These are phyloP conservation scores for Aspergillus proliferans DNA, from an alignment of 2,329 filamentous ascomycete species.

Conservation along the genomic window DNA sequence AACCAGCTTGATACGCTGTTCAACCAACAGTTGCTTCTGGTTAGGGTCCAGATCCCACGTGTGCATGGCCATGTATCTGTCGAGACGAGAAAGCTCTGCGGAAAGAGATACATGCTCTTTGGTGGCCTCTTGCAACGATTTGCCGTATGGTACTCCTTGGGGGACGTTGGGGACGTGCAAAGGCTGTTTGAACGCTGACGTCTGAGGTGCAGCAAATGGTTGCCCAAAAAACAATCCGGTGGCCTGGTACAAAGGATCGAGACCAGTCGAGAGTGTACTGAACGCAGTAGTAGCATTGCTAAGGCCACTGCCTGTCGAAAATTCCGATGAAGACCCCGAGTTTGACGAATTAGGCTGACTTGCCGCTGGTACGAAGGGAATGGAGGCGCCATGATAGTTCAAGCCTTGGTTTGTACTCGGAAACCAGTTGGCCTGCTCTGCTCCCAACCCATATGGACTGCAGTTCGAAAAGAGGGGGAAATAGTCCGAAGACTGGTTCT, in stretches of 20 bases:
- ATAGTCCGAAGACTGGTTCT: slow-evolving; percentile 9
- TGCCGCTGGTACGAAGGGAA: slow-evolving; percentile 9
- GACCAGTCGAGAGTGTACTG: slow-evolving; percentile 3
- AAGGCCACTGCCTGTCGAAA: slow-evolving; percentile 4
- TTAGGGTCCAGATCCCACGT: slow-evolving; percentile 30
- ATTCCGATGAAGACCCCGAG: slow-evolving; percentile 4
- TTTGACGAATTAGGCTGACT: slow-evolving; percentile 8
- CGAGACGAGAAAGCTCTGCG: slow-evolving; percentile 28
- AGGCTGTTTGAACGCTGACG: slow-evolving; percentile 7
- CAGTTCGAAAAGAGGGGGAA: slow-evolving; percentile 9
- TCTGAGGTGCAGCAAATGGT: slow-evolving; percentile 2
- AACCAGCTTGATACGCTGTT: slow-evolving; percentile 32
- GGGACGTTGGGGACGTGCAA: slow-evolving; percentile 2
- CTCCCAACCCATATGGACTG: slow-evolving; percentile 4
- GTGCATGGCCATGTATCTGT: slow-evolving; percentile 35
- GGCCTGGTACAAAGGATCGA: slow-evolving; percentile 8
- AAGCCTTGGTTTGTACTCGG: slow-evolving; percentile 11
- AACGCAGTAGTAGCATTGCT: slow-evolving; percentile 2
- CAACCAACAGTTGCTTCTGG: slow-evolving; percentile 29
- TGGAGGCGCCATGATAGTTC: slow-evolving; percentile 4
- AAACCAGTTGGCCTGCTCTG: slow-evolving; percentile 12
- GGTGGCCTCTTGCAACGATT: slow-evolving; percentile 23
- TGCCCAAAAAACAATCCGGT: slow-evolving; percentile 2
- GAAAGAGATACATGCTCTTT: slow-evolving; percentile 26
- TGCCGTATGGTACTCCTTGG: slow-evolving; percentile 12